A percentile compares a stretch with the other conserved stretches of the same genome.
Evolutionary conservation across 2,329 filamentous ascomycete genomes (phyloP).

Genomic region (Monilinia laxa): DNA sequence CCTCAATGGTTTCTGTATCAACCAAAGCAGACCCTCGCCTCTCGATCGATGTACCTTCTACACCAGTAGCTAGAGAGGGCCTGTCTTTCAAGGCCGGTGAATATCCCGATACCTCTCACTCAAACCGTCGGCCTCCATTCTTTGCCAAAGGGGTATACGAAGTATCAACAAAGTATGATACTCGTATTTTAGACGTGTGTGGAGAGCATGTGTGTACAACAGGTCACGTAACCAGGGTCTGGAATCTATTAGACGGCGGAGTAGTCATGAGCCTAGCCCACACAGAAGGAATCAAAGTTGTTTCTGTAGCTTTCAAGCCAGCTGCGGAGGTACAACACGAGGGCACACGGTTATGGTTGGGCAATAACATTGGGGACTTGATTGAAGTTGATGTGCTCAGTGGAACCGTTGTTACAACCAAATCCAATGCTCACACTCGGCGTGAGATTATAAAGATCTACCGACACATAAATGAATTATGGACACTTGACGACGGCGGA

Average conservation of each 20-base stretch:
- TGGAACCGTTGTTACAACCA: conserved; percentile 67
- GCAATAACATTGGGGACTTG: conserved; percentile 83
- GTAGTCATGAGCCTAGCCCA: conserved; percentile 77
- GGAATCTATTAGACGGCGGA: conserved; percentile 81
- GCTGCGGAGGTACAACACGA: conserved; percentile 75
- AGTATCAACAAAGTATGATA: conserved; percentile 83
- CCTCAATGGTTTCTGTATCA: conserved; percentile 32
- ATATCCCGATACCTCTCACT: conserved; percentile 80
- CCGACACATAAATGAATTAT: conserved; percentile 83
- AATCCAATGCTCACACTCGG: conserved; percentile 70
- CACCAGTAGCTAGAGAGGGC: conserved; percentile 27
- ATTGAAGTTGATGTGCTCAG: conserved; percentile 81
- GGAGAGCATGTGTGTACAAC: conserved; percentile 85
- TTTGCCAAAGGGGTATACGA: conserved; percentile 71
- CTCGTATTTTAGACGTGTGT: conserved; percentile 81
- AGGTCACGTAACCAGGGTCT: conserved; percentile 82
- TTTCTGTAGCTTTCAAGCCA: conserved; percentile 83
- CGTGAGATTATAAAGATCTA: conserved; percentile 82
- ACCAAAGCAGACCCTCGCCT: conserved; percentile 25
- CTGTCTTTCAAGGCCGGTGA: conserved; percentile 43
- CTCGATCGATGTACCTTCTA: conserved; percentile 26
- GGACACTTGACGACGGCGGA: conserved; percentile 89
- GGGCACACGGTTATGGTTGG: conserved; percentile 81
- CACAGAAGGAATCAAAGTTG: conserved; percentile 79
- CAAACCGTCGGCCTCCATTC: conserved; percentile 79